These are phyloP conservation scores for Urtica urens DNA, from an alignment of 306 rosid genomes.

Conservation along the genomic window DNA sequence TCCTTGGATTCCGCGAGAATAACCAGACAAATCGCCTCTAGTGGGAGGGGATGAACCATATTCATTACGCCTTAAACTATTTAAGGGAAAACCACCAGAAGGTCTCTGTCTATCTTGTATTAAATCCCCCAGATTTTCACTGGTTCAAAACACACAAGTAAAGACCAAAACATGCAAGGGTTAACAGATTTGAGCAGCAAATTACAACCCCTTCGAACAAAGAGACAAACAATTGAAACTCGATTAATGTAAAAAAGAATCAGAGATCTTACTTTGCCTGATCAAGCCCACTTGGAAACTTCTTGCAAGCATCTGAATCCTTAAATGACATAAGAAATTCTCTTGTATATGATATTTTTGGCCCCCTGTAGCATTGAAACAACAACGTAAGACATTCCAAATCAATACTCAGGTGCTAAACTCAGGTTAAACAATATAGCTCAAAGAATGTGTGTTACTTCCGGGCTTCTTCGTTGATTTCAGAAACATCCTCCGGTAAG, in stretches of 20 bases:
- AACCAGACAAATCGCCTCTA: conserved; percentile 46
- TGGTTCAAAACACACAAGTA: conserved; percentile 18
- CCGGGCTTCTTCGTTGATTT: conserved; percentile 30
- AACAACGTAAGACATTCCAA: conserved; percentile 1
- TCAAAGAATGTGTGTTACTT: conserved; percentile 33
- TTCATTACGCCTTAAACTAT: conserved; percentile 54
- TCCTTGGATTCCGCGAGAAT: conserved; percentile 62
- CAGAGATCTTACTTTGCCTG: conserved; percentile 49
- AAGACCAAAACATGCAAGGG: conserved; percentile 23
- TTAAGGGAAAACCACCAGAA: conserved; percentile 45
- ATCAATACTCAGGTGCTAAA: neutral
- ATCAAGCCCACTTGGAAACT: conserved; percentile 69
- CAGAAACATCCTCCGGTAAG: conserved; percentile 28
- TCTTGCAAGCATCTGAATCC: conserved; percentile 63
- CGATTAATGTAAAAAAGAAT: neutral
- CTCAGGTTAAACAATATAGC: neutral
- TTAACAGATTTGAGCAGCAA: neutral
- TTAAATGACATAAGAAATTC: conserved; percentile 73
- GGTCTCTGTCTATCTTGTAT: conserved; percentile 55
- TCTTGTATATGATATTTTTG: conserved; percentile 44
- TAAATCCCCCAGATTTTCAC: conserved; percentile 78
- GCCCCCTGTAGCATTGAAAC: conserved; percentile 42
- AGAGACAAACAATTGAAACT: neutral
- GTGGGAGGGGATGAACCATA: conserved; percentile 83
- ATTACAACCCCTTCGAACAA: neutral